phyloP scores from a whole-genome alignment of 441 rosid species.

The Syzygium syzygioides region DNA sequence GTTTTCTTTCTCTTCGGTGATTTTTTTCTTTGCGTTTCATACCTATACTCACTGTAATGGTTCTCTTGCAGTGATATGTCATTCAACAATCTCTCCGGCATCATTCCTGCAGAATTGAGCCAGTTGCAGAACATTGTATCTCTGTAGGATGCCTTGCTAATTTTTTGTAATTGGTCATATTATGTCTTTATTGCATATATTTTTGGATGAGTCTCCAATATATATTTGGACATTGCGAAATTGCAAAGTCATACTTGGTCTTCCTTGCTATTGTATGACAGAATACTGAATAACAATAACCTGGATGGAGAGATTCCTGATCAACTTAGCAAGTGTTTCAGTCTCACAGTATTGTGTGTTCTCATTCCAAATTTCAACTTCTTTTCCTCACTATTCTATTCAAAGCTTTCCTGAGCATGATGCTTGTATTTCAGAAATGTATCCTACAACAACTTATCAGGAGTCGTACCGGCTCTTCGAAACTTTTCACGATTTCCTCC shows the following conservation, averaged over 20 bases:
- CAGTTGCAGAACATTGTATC: conserved; percentile 75
- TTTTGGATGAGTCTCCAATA: not conserved
- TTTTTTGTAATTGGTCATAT: not conserved
- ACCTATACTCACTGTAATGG: no score
- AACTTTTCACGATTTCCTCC: conserved; percentile 67
- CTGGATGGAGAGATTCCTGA: conserved; percentile 73
- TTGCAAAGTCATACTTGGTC: not conserved
- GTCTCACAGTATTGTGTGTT: conserved; percentile 57
- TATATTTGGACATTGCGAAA: not conserved
- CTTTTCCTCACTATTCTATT: not conserved
- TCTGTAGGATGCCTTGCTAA: conserved; percentile 39
- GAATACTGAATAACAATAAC: conserved; percentile 70
- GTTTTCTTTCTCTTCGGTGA: not conserved
- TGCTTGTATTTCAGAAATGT: conserved; percentile 48
- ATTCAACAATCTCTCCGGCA: conserved; percentile 55
- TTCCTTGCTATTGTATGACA: conserved; percentile 14
- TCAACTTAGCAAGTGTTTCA: conserved; percentile 76
- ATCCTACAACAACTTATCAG: conserved; percentile 84
- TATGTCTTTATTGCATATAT: not conserved
- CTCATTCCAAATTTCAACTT: not conserved
- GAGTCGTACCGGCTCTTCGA: conserved; percentile 48
- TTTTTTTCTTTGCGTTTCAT: not conserved
- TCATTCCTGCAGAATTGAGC: conserved; percentile 74
- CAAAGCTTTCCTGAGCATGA: not conserved
- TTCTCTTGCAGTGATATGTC: conserved; percentile 58